Evolutionary conservation across 2,329 filamentous ascomycete genomes (phyloP).

Genomic region (Claviceps pusilla): DNA sequence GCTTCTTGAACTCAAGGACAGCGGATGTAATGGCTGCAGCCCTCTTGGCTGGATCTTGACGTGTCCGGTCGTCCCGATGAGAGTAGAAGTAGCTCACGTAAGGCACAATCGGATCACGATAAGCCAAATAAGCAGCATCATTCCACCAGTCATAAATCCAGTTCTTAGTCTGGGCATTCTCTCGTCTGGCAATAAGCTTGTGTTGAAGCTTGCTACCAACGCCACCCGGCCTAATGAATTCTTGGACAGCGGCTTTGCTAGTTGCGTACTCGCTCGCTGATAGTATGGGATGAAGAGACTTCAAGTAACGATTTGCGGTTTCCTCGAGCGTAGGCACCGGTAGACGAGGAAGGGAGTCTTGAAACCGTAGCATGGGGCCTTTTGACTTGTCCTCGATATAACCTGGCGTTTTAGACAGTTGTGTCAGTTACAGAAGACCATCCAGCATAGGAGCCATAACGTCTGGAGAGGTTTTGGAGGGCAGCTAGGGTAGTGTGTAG

Average conservation of each 20-base stretch:
- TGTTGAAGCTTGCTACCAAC: constrained; percentile 74
- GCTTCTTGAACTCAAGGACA: constrained; percentile 82
- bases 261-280: constrained; percentile 51
- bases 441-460: not conserved
- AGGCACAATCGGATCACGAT: constrained; percentile 89
- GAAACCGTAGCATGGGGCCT: constrained; percentile 68
- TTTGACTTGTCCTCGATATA: constrained; percentile 70
- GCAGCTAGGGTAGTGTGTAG: not conserved
- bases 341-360: constrained; percentile 67
- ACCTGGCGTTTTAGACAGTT: constrained; percentile 30
- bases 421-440: not conserved
- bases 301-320: constrained; percentile 66
- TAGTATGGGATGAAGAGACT: constrained; percentile 62
- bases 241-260: constrained; percentile 70
- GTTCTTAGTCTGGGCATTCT: constrained; percentile 71
- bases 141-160: constrained; percentile 99
- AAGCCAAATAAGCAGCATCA: constrained; percentile 76
- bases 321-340: constrained; percentile 73
- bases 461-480: not conserved
- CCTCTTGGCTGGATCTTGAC: constrained; percentile 79
- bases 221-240: constrained; percentile 79
- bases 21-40: constrained; percentile 80
- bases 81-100: constrained; percentile 99
- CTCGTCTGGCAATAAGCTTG: constrained; percentile 63
- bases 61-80: constrained; percentile 79